These are phyloP conservation scores for Monilinia aucupariae DNA, from an alignment of 2,329 filamentous ascomycete genomes.

Conservation along the genomic window DNA sequence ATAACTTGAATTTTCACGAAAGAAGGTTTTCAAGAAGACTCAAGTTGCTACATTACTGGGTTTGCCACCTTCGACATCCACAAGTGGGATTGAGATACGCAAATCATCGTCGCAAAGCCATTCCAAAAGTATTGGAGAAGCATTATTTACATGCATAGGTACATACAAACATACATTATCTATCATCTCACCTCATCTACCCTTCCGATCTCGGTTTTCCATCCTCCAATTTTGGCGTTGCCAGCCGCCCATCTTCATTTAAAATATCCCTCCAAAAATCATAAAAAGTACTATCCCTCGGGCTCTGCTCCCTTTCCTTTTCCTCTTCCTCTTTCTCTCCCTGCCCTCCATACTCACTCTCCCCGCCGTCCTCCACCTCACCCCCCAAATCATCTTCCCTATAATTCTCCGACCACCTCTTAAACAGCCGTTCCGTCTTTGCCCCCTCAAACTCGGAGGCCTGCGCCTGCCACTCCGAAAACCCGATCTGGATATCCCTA, in stretches of 20 bases:
- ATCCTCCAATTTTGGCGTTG: background rate
- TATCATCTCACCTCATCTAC: background rate
- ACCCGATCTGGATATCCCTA: constrained; percentile 3
- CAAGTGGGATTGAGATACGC: constrained; percentile 8
- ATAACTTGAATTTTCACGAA: background rate
- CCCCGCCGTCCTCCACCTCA: background rate
- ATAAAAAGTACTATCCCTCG: constrained; percentile 3
- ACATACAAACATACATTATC: background rate
- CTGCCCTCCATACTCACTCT: background rate
- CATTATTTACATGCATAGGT: background rate
- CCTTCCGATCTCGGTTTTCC: too few relatives aligned
- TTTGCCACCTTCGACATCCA: background rate
- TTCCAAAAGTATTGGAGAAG: background rate
- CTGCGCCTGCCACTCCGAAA: constrained; percentile 6
- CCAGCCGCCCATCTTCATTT: background rate
- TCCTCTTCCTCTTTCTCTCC: background rate
- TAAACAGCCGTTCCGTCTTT: constrained; percentile 2
- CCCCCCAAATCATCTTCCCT: background rate
- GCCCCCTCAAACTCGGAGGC: background rate
- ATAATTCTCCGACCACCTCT: constrained; percentile 12
- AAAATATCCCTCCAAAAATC: constrained; percentile 5
- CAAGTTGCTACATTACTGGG: background rate
- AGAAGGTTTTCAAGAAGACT: too few relatives aligned
- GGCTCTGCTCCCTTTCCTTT: background rate
- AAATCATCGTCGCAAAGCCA: background rate